Evolutionary conservation across 2,329 filamentous ascomycete species (phyloP).

Genomic region (Colletotrichum sp.): DNA sequence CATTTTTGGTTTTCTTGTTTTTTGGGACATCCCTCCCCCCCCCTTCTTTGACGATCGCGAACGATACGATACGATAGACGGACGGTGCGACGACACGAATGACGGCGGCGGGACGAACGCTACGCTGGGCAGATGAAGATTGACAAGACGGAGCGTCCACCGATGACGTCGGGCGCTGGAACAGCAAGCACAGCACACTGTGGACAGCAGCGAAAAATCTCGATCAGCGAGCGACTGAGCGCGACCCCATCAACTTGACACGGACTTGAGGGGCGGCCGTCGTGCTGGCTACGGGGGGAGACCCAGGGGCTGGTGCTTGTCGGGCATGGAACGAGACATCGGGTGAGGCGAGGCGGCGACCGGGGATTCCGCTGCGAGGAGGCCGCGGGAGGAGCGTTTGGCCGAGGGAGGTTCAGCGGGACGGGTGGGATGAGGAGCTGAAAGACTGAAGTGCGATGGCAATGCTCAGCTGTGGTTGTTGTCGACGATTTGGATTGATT

Average conservation of each 20-base stretch:
- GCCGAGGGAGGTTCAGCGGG: not conserved
- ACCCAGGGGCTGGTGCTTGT: not conserved
- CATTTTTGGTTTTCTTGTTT: not conserved
- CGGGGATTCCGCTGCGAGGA: not conserved
- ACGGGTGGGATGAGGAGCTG: not conserved
- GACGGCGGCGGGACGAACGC: not conserved
- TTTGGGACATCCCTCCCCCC: not conserved
- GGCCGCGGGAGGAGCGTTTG: not conserved
- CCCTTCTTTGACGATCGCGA: not conserved
- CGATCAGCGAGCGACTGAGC: not conserved
- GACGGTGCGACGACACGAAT: not conserved
- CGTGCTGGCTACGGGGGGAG: not conserved
- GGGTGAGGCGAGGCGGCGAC: not conserved
- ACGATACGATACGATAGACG: not conserved
- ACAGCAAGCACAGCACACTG: not conserved
- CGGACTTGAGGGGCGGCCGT: not conserved
- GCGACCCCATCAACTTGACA: slow-evolving; percentile 19
- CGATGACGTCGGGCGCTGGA: not conserved
- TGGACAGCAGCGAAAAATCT: not conserved
- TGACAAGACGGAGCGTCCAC: not conserved
- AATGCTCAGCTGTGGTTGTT: not conserved
- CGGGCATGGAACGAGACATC: not conserved
- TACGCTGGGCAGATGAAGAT: not conserved
- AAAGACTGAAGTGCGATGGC: not conserved
- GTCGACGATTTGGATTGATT: not conserved